A percentile compares a stretch with the other conserved stretches of the same genome.
Conservation (phyloP, 2,329 filamentous ascomycete genomes). For the Periconia sp. region DNA sequence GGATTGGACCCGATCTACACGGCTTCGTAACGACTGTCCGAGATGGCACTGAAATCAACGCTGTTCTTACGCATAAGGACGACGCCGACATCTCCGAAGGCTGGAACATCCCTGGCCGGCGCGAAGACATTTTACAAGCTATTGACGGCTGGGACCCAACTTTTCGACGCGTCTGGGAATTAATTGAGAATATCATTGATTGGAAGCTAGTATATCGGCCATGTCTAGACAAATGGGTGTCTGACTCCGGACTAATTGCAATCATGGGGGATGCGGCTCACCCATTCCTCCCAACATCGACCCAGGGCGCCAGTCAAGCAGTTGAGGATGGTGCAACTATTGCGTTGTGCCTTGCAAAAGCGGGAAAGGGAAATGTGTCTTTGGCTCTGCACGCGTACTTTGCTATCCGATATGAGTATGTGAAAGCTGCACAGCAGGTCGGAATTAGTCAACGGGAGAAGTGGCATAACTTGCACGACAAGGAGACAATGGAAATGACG, state of each 20-base stretch:
- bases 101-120: not conserved
- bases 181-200: slow-evolving; percentile 52
- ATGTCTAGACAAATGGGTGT: slow-evolving; percentile 56
- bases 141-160: slow-evolving; percentile 48
- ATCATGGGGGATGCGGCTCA: slow-evolving; percentile 58
- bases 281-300: slow-evolving; percentile 56
- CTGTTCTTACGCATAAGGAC: too few relatives aligned
- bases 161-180: slow-evolving; percentile 52
- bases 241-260: slow-evolving; percentile 50
- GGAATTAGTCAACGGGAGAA: not conserved
- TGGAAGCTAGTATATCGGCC: slow-evolving; percentile 59
- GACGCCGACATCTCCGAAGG: not conserved
- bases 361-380: slow-evolving; percentile 1
- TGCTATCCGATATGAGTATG: not conserved
- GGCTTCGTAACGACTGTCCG: too few relatives aligned
- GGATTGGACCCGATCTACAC: too few relatives aligned
- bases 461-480: too few relatives aligned
- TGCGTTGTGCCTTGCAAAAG: not conserved
- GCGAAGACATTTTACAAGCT: not conserved
- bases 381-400: not conserved
- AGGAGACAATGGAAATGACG: too few relatives aligned
- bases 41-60: too few relatives aligned
- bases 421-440: not conserved
- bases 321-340: slow-evolving; percentile 52
- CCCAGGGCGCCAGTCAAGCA: slow-evolving; percentile 57